phyloP scores from a whole-genome alignment of 2,329 filamentous ascomycete species.

The Rhynchosporium secalis region DNA sequence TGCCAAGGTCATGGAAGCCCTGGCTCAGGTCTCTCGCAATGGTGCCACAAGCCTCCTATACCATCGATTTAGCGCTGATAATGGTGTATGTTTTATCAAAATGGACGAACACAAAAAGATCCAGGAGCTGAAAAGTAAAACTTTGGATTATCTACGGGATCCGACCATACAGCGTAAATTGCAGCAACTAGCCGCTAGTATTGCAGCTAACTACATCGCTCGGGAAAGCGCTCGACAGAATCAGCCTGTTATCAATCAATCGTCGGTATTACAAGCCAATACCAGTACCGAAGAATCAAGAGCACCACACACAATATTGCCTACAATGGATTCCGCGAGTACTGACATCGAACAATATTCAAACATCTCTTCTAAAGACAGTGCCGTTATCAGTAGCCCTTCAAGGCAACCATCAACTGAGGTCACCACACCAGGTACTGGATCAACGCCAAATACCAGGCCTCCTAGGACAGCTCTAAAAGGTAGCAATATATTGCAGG shows the following conservation, averaged over 20 bases:
- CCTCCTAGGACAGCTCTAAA: not conserved
- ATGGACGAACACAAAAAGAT: not conserved
- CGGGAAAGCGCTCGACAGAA: not conserved
- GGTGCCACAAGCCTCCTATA: not conserved
- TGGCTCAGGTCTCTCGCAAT: not conserved
- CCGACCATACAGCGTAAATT: not conserved
- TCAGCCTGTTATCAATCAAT: not conserved
- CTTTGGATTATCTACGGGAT: not conserved
- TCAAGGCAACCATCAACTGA: not conserved
- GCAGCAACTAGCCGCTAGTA: slow-evolving; percentile 1
- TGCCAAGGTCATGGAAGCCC: not conserved
- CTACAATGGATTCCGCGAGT: not conserved
- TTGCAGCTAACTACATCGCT: not conserved
- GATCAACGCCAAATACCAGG: not conserved
- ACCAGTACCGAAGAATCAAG: not conserved
- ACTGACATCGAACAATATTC: not conserved
- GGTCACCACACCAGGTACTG: not conserved
- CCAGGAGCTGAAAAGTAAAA: not conserved
- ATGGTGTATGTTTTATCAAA: slow-evolving; percentile 1
- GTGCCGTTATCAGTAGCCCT: not conserved
- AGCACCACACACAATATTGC: not conserved
- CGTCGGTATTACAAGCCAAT: not conserved
- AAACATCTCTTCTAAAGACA: not conserved
- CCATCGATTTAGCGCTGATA: not conserved
- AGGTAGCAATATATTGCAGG: not conserved